Percentiles rank a stretch among this genome's conserved stretches.
These are phyloP conservation scores for Pythium scleroteichum DNA, from an alignment of 352 stramenopile genomes.

Conservation along the genomic window DNA sequence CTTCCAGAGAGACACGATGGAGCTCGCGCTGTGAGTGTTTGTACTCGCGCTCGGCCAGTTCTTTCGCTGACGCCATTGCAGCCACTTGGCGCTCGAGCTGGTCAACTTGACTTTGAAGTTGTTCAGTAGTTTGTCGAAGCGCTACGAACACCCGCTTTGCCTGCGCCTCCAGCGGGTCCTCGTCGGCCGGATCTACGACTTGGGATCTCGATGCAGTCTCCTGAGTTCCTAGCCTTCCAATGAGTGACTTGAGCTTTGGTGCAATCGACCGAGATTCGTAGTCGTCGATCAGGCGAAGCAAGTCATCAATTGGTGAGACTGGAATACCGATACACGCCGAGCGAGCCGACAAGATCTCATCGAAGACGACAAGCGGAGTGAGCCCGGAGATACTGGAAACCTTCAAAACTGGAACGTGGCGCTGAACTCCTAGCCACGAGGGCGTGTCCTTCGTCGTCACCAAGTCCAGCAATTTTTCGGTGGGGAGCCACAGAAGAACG, in stretches of 20 bases:
- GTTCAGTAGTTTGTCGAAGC: conserved; percentile 28
- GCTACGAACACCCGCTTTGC: conserved; percentile 32
- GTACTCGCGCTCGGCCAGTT: conserved; percentile 34
- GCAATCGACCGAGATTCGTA: conserved; percentile 12
- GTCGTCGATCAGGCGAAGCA: conserved; percentile 19
- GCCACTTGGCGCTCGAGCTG: conserved; percentile 32
- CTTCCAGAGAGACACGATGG: conserved; percentile 32
- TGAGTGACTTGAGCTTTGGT: conserved; percentile 2
- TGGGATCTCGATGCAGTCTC: too few relatives aligned
- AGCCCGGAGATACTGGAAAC: background rate
- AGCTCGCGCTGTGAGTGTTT: conserved; percentile 29
- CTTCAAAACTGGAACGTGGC: conserved; percentile 8
- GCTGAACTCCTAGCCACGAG: background rate
- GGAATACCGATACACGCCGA: conserved; percentile 13
- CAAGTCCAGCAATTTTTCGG: background rate
- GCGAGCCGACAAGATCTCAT: background rate
- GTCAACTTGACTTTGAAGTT: conserved; percentile 33
- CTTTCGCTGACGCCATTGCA: conserved; percentile 23
- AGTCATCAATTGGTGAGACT: conserved; percentile 7
- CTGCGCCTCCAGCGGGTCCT: conserved; percentile 28
- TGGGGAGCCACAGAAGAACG: conserved; percentile 5
- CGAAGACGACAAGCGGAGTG: conserved; percentile 8
- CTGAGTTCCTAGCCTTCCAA: too few relatives aligned
- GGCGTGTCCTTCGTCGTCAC: background rate
- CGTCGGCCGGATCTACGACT: too few relatives aligned